Percentiles rank a stretch among this genome's conserved stretches.
Conservation (phyloP, 1,284 basidiomycete genomes). For the Trichosporon sp. region DNA sequence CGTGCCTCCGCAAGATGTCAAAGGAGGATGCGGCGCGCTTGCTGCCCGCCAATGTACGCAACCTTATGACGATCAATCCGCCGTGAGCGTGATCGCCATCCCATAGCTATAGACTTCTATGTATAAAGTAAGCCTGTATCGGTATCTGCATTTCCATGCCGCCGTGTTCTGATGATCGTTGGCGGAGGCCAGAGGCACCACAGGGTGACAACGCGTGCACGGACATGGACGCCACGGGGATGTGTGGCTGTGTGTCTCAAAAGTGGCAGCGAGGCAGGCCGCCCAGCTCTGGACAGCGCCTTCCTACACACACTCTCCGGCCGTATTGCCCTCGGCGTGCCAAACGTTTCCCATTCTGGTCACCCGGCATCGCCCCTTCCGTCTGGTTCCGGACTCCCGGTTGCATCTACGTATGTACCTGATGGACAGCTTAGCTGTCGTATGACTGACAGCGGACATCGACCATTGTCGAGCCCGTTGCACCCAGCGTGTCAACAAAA, state of each 20-base stretch:
- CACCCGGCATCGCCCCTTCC: too few relatives aligned
- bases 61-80: slow-evolving; percentile 27
- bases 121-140: background rate
- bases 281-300: too few relatives aligned
- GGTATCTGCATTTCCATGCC: too few relatives aligned
- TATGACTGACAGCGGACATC: too few relatives aligned
- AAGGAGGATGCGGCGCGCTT: slow-evolving; percentile 33
- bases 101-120: background rate
- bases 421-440: too few relatives aligned
- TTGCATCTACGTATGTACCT: too few relatives aligned
- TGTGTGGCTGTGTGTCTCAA: background rate
- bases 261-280: background rate
- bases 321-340: too few relatives aligned
- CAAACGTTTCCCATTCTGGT: too few relatives aligned
- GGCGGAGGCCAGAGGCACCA: background rate
- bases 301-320: background rate
- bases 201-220: background rate
- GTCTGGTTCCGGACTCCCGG: too few relatives aligned
- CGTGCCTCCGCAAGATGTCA: slow-evolving; percentile 39
- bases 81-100: background rate
- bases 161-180: too few relatives aligned
- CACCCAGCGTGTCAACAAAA: too few relatives aligned
- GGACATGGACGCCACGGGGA: background rate
- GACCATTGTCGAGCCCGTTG: too few relatives aligned
- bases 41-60: slow-evolving; percentile 37